Percentiles rank a stretch among this genome's conserved stretches.
Evolutionary conservation across 73 alveolate species (phyloP).

Genomic region (Symbiodinium pilosum): DNA sequence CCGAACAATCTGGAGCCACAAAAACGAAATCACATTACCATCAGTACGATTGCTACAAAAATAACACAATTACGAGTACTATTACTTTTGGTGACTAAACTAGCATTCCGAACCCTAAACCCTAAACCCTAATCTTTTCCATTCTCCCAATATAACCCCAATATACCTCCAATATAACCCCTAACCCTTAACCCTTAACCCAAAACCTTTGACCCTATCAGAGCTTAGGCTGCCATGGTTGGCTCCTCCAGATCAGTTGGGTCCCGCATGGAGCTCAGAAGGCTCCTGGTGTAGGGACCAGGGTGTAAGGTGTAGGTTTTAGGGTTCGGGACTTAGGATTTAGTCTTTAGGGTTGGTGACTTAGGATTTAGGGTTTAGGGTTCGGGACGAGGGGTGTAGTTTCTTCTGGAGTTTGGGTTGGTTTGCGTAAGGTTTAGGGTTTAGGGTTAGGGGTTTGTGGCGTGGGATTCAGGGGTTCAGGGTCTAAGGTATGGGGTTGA

Average conservation of each 20-base stretch:
- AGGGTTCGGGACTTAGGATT: background rate
- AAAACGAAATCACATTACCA: background rate
- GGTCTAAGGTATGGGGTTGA: too few relatives aligned
- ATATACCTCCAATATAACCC: too few relatives aligned
- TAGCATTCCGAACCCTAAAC: background rate
- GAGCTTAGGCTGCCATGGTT: too few relatives aligned
- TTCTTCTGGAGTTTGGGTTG: background rate
- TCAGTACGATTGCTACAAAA: background rate
- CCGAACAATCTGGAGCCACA: background rate
- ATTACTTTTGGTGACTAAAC: background rate
- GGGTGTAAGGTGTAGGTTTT: background rate
- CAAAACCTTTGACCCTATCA: too few relatives aligned
- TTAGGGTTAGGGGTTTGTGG: too few relatives aligned
- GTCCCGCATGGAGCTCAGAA: background rate
- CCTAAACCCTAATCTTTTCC: background rate
- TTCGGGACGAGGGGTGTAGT: background rate
- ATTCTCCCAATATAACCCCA: too few relatives aligned
- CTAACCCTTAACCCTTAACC: background rate
- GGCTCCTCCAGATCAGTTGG: background rate
- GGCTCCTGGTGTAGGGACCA: background rate
- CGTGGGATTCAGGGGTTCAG: too few relatives aligned
- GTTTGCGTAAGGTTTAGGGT: background rate
- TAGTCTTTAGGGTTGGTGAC: background rate
- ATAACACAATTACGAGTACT: too few relatives aligned
- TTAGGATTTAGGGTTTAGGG: background rate